Evolutionary conservation across 2,329 filamentous ascomycete genomes (phyloP), one percentile per base, ranked within the genome.

Genomic region (Paraphoma chrysanthemicola): DNA sequence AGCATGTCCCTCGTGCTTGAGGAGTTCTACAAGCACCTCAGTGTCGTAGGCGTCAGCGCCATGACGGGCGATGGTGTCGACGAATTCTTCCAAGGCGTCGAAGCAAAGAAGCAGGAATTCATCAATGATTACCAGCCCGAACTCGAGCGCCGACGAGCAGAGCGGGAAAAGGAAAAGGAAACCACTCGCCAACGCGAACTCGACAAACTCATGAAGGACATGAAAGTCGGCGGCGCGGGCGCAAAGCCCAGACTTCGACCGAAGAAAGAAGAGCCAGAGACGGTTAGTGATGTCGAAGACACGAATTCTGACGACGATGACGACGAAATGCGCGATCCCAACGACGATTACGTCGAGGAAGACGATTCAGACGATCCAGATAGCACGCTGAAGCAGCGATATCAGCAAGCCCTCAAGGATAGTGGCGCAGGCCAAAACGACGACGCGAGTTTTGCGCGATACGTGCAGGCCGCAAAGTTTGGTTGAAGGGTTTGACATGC

Each of bases 1-100:
- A 97, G 92, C 71, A 99, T 99, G 95, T 97, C 92, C 72, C 82
- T 98, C 59, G 92, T 99, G 85, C 82, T 99, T 33, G 95, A 99
- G 71, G 95, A 99, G 75, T 99, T 99, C 73, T 99, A 99, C 78
- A 89, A 92, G 39, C 93, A 98, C 72, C 82, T 99, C 33, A 96
- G 88, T 71, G 91, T 99, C 8, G 94, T 99, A 0, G 93, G 90
- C 0, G 96, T 99, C 11, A 96, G 92, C 65, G 91, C 93, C 7
- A 94, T 97, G 86, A 92, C 94, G 0, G 95, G 95, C 18, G 89
- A 91, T 0, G 96, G 95, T 3, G 87, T 99, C 31, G 90, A 96
- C 56, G 92, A 96, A 23, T 99, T 99, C 78, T 98, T 99, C 75
- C 86, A 88, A 42, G 93, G 94, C 0, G 93, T 99, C 1, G 84